Evolutionary conservation across 208 protist genomes (phyloP).

Genomic region (Strigomonas galati): DNA sequence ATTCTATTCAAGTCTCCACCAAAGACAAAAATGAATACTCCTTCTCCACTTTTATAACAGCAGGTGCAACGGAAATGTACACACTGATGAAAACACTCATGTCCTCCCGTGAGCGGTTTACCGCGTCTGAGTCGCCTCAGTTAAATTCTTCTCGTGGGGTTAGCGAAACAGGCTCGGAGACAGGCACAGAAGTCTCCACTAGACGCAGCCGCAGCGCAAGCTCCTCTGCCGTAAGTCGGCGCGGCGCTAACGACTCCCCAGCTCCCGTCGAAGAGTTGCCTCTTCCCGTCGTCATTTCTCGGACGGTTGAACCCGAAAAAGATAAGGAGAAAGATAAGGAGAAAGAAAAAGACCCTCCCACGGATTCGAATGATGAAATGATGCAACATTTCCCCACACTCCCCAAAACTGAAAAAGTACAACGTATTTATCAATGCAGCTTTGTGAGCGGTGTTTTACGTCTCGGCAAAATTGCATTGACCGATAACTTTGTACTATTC

Average conservation of each 20-base stretch:
- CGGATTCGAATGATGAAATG: conserved; percentile 17
- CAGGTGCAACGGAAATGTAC: conserved; percentile 36
- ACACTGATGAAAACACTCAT: conserved; percentile 49
- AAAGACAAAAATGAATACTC: conserved; percentile 20
- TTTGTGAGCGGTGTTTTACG: conserved; percentile 46
- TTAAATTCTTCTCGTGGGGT: neutral
- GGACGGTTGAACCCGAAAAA: neutral
- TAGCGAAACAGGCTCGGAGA: too few species aligned
- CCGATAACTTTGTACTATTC: conserved; percentile 49
- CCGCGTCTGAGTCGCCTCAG: conserved; percentile 1
- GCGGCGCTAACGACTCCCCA: neutral
- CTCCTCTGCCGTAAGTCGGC: too few species aligned
- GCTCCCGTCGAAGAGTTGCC: neutral
- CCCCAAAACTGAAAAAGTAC: conserved; percentile 29
- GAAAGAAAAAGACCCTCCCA: neutral
- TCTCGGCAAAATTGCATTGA: conserved; percentile 54
- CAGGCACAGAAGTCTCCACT: neutral
- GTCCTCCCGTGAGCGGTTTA: conserved; percentile 41
- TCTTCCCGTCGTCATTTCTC: neutral
- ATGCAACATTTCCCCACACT: conserved; percentile 37
- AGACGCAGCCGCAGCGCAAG: neutral
- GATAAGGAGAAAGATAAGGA: neutral
- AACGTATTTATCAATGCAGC: conserved; percentile 50
- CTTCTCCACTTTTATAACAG: conserved; percentile 56
- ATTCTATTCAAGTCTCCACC: conserved; percentile 32